Base-by-base conservation (phyloP, 805 yeast genomes). In the Saccharomycopsis fodiens region DNA sequence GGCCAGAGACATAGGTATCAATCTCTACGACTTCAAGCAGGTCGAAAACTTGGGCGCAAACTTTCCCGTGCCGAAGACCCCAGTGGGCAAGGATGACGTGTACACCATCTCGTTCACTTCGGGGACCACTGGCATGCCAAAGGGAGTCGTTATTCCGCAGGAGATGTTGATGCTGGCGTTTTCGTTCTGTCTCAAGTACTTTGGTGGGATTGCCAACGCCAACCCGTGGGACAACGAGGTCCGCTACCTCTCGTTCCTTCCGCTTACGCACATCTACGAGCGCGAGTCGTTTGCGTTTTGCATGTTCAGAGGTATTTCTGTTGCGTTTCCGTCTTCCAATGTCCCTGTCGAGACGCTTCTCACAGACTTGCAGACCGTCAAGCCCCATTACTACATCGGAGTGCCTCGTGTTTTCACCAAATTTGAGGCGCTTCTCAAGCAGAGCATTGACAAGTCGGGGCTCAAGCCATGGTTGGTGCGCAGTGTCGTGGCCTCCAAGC, bases 91-190 rank as follows among this genome's bases (percentile, higher is more conserved):
- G 1, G 70, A 74, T 13, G 70, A 73, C 20, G 39, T 73, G 16
- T 78, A 76, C 58, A 79, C 88, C 15, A 73, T 82, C 40, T 76
- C 82, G 5, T 82, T 81, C 59, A 82, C 89, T 2, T 78, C 85
- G 0, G 89, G 89, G 27, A 82, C 89, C 2, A 81, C 88, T 1
- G 87, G 87, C 15, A 61, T 71, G 15, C 89, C 89, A 40, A 82
- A 82, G 61, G 89, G 89, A 44, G 88, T 78, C 15, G 74, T 72
- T 19, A 53, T 69, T 17, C 60, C 74, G 6, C 81, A 78, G 34
- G 54, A 55, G 3, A 69, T 65, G 55, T 68, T 71, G 6, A 60
- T 68, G 19, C 67, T 77, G 3, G 63, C 64, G 3, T 67, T 77
- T 16, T 45, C 54, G 2, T 55, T 54, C 21, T 55, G 50, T 16